Base-by-base conservation (phyloP, 1,284 basidiomycete genomes). In the Ustilago trichophora region DNA sequence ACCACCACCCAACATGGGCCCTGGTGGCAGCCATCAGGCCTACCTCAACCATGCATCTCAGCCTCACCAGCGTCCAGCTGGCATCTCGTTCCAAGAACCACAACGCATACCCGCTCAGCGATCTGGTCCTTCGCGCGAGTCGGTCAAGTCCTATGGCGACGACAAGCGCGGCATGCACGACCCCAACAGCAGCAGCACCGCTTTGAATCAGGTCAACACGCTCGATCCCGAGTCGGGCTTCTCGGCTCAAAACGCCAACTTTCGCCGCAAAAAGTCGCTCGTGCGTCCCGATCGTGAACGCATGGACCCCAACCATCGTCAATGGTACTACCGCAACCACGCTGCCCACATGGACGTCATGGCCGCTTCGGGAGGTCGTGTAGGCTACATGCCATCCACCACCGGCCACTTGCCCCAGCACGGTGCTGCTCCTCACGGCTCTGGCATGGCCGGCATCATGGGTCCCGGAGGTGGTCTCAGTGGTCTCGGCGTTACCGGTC, bases 261-360 rank as follows among this genome's bases (percentile, higher is more conserved):
- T 91, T 37, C 83, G 85, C 54, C 84, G 94, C 79, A 98, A 97
- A 86, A 95, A 94, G 87, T 92, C 90, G 78, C 87, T 98, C 41
- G 92, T 98, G 50, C 86, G 88, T 53, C 95, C 96, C 8, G 95
- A 98, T 83, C 86, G 95, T 64, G 95, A 97, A 85, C 91, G 95
- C 85, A 92, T 98, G 77, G 94, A 97, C 80, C 93, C 94, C 9
- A 89, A 88, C 42, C 93, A 98, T 85, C 87, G 93, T 36, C 89
- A 95, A 73, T 98, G 91, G 89, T 91, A 98, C 84, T 98, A 98
- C 83, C 89, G 93, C 49, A 90, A 87, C 68, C 93, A 91, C 83
- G 91, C 92, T 13, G 89, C 90, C 18, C 88, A 91, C 78, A 86
- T 92, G 82, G 88, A 81, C 37, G 57, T 71, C 24, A 63, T 73